Evolutionary conservation across 1,284 basidiomycete species (phyloP).

Genomic region (Melampsora americana): DNA sequence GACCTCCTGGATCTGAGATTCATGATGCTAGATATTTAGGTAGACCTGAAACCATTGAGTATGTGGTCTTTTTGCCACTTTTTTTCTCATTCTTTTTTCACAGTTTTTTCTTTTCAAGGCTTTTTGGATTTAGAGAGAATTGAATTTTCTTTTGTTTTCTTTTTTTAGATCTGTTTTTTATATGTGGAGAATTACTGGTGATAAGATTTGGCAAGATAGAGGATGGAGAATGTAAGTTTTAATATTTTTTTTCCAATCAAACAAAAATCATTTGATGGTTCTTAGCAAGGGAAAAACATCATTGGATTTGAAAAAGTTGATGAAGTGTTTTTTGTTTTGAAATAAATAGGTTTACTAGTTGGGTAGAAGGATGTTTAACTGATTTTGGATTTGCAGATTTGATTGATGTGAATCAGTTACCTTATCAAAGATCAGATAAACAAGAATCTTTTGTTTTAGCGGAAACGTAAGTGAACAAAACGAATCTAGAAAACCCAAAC

Average conservation of each 20-base stretch:
- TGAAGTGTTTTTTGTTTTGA: neutral
- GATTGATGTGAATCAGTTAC: conserved; percentile 55
- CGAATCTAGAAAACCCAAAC: neutral
- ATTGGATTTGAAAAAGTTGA: neutral
- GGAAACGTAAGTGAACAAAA: conserved; percentile 57
- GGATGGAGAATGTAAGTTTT: conserved; percentile 59
- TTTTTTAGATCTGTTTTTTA: conserved; percentile 54
- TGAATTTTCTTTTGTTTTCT: neutral
- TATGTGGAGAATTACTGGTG: conserved; percentile 61
- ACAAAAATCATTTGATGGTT: too few species aligned
- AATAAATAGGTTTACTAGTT: conserved; percentile 54
- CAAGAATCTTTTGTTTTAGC: conserved; percentile 62
- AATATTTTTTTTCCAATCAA: too few species aligned
- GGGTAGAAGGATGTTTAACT: conserved; percentile 57
- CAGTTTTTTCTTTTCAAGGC: neutral
- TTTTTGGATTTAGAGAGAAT: neutral
- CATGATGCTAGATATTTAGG: neutral
- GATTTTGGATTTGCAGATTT: conserved; percentile 54
- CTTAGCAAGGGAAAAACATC: too few species aligned
- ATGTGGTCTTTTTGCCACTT: conserved; percentile 30
- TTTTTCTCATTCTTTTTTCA: too few species aligned
- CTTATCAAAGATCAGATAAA: conserved; percentile 52
- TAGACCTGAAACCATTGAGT: conserved; percentile 49
- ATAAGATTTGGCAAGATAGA: conserved; percentile 58
- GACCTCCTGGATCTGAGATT: conserved; percentile 22